Percentiles rank a stretch among this genome's conserved stretches.
These are phyloP conservation scores for Kingdonia uniflora DNA, from an alignment of 164 flowering plant genomes.

Conservation along the genomic window DNA sequence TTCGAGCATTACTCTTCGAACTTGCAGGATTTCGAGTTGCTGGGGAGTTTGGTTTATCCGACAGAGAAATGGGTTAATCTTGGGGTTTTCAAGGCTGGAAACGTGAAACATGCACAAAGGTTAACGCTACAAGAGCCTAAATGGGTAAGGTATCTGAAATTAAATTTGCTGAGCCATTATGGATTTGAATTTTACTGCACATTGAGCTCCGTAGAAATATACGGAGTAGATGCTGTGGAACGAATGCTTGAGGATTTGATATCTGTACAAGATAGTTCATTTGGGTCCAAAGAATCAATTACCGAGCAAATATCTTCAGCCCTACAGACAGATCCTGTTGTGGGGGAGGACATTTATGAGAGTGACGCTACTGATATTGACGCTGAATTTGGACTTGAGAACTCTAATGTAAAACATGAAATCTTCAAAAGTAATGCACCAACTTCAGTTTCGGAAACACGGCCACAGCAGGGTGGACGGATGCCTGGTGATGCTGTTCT, in stretches of 20 bases:
- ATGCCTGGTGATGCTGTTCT: slow-evolving; percentile 95
- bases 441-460: slow-evolving; percentile 50
- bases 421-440: slow-evolving; percentile 30
- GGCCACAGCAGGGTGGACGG: slow-evolving; percentile 58
- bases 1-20: slow-evolving; percentile 94
- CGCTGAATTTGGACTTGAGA: slow-evolving; percentile 14
- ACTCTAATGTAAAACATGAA: slow-evolving; percentile 15
- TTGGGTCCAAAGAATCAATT: slow-evolving; percentile 26
- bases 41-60: slow-evolving; percentile 79
- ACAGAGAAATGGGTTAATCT: slow-evolving; percentile 68
- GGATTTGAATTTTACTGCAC: slow-evolving; percentile 94
- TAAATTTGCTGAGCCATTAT: slow-evolving; percentile 73
- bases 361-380: slow-evolving; percentile 20
- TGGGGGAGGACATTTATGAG: slow-evolving; percentile 21
- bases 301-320: slow-evolving; percentile 18
- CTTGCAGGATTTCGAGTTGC: slow-evolving; percentile 75
- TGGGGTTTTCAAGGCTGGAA: slow-evolving; percentile 77
- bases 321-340: slow-evolving; percentile 19
- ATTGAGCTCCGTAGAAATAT: slow-evolving; percentile 65
- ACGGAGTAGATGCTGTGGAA: slow-evolving; percentile 96
- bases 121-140: slow-evolving; percentile 75
- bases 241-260: slow-evolving; percentile 90
- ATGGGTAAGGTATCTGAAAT: slow-evolving; percentile 81
- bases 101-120: slow-evolving; percentile 73
- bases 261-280: slow-evolving; percentile 36